phyloP scores from a whole-genome alignment of 2,329 filamentous ascomycete species.

The Shiraia sp. region DNA sequence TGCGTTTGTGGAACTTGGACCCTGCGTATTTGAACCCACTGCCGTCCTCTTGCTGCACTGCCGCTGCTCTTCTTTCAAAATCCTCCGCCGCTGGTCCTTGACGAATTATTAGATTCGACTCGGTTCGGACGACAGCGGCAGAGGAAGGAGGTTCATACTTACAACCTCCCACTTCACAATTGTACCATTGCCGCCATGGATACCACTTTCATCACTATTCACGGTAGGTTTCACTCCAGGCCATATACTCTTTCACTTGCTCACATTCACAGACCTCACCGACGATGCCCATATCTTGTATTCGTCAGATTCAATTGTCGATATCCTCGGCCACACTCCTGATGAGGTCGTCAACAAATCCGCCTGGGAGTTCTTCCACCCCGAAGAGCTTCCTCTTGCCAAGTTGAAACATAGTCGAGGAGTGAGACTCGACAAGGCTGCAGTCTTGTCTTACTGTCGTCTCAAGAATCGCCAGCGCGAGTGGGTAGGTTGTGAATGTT shows the following conservation, averaged over 20 bases:
- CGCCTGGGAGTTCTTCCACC: constrained; percentile 85
- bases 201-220: constrained; percentile 89
- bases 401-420: constrained; percentile 73
- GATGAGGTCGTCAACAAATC: constrained; percentile 76
- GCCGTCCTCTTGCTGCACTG: constrained; percentile 12
- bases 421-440: constrained; percentile 79
- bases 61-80: constrained; percentile 10
- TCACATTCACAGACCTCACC: constrained; percentile 63
- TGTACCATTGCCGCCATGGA: constrained; percentile 53
- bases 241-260: constrained; percentile 7
- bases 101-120: constrained; percentile 47
- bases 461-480: constrained; percentile 69
- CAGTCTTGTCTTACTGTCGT: constrained; percentile 78
- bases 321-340: constrained; percentile 80
- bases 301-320: constrained; percentile 79
- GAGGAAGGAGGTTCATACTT: constrained; percentile 9
- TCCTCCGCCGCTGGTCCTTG: constrained; percentile 32
- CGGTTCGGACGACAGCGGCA: constrained; percentile 27
- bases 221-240: constrained; percentile 62
- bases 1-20: constrained; percentile 25
- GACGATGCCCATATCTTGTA: constrained; percentile 79
- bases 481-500: constrained; percentile 83
- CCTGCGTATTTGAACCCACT: constrained; percentile 24
- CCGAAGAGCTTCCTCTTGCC: constrained; percentile 76
- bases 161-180: neutral